Base-by-base conservation (phyloP, 306 rosid species). In the Rosa lucieae region DNA sequence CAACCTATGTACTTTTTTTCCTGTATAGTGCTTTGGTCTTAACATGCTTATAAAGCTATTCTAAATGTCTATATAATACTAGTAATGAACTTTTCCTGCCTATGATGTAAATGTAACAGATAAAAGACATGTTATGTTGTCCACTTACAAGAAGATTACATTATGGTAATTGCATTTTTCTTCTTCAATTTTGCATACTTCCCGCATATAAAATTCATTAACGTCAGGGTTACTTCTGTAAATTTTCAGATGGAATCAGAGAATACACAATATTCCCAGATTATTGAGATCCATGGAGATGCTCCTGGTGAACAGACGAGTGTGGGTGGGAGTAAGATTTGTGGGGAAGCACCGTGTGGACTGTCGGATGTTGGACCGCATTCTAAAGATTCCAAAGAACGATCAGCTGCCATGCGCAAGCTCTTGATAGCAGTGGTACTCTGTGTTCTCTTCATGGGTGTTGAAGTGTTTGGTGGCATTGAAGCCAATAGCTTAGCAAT, bases 401-500 rank as follows among this genome's bases (percentile, higher is more conserved):
- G 97, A 67, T 82, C 85, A 81, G 56, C 88, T 39, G 83, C 91
- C 15, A 92, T 89, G 89, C 89, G 94, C 59, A 92, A 88, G 83
- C 97, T 92, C 61, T 67, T 89, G 62, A 85, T 78, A 0, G 94
- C 94, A 59, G 97, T 89, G 82, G 68, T 68, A 58, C 97, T 89
- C 10, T 92, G 97, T 77, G 84, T 87, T 73, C 26, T 92, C 83
- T 92, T 92, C 86, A 89, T 92, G 97, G 73, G 85, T 8, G 75
- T 89, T 82, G 94, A 92, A 83, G 79, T 92, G 49, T 78, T 70
- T n/a, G 97, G 97, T 53, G 97, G 94, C 82, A 85, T 89, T 88
- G 84, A 87, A 84, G 94, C 97, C 77, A 92, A 92, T 65, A 92
- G 97, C 83, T 90, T 92, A 49, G 88, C 97, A 51, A 92, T 92